Base-by-base conservation (phyloP, 345 rosid species). In the Eutrema heterophyllum region DNA sequence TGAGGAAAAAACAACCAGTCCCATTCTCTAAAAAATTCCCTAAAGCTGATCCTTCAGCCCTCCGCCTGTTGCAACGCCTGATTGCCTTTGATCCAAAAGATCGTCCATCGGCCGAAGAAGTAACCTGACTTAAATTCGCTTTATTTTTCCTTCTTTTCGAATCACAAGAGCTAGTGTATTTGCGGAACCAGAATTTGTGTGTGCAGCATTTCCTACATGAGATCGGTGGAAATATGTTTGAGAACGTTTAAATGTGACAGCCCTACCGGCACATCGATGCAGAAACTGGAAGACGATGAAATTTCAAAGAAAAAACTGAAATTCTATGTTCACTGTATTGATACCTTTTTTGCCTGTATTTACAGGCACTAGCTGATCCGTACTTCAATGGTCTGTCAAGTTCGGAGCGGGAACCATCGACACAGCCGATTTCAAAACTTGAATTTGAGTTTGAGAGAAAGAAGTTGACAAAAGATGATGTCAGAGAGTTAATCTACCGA, bases 381-480 rank as follows among this genome's bases (percentile, higher is more conserved):
- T 95, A 95, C 67, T 95, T 95, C 67, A 79, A 40, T 32, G 97
- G 96, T 60, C 51, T 95, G 81, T 75, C 98, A 27, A 92, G 83
- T 77, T 84, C 77, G 24, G 99, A 92, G 14, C 80, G 87, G 56
- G 99, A 92, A 74, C 98, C 92, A 67, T 85, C 92, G 29, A 87
- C 96, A 71, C 86, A 85, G 66, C 88, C 99, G 12, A 95, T 95
- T 76, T 92, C 97, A 51, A 95, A 92, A 73, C 82, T 92, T 55
- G 99, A 92, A 78, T 95, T 95, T 79, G 99, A 95, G 79, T 95
- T 95, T 81, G 99, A 95, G 84, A 86, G 99, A 84, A 88, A 89
- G 81, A 91, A 89, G 75, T 46, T 94, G 63, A 79, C 90, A 35
- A 94, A 87, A 79, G 97, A 94, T 58, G 98, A 94, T 79, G 88